Base-by-base conservation (phyloP, 306 rosid genomes). In the Prunus kanzakura region DNA sequence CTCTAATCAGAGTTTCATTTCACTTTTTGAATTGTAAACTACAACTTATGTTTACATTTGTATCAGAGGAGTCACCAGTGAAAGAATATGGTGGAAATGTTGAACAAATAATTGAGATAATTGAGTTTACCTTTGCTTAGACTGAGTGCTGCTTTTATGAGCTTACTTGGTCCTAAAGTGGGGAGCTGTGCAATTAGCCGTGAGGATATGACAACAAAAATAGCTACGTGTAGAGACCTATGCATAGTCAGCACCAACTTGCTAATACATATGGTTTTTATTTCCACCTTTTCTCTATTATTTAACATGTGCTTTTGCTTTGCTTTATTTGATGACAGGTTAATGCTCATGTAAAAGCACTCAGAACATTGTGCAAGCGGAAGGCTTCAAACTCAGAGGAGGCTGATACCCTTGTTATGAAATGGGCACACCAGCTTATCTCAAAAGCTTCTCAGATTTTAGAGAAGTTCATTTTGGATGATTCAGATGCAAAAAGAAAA, bases 311-410 rank as follows among this genome's bases (percentile, higher is more conserved):
- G 57, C 15, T 18, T 43, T 29, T 79, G 74, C 73, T 76, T 50
- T 55, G 41, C 7, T 35, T 35, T 35, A 69, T 79, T 73, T 64
- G 43, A 49, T 83, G 71, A 61, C 88, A 94, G 98, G 89, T 92
- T 82, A 91, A 90, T 71, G 98, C 97, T 72, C 98, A 92, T 83
- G 90, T 90, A 72, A 94, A 87, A 85, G 90, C 96, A 35, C 95
- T 94, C 51, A 86, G 74, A 74, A 92, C 89, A 49, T 74, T 94
- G 77, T 94, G 98, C 88, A 94, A 89, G 79, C 83, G 87, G 82
- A 89, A 92, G 86, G 98, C 93, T 85, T 78, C 77, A 27, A 72
- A 81, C 78, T 63, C 62, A 15, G 32, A 32, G 11, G 91, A 88
- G 85, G 89, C 91, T 19, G 93, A 94, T 23, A 23, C 79, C 46